Evolutionary conservation across 495 filamentous ascomycete genomes (phyloP).

Genomic region (Penicillium psychrofluorescens): DNA sequence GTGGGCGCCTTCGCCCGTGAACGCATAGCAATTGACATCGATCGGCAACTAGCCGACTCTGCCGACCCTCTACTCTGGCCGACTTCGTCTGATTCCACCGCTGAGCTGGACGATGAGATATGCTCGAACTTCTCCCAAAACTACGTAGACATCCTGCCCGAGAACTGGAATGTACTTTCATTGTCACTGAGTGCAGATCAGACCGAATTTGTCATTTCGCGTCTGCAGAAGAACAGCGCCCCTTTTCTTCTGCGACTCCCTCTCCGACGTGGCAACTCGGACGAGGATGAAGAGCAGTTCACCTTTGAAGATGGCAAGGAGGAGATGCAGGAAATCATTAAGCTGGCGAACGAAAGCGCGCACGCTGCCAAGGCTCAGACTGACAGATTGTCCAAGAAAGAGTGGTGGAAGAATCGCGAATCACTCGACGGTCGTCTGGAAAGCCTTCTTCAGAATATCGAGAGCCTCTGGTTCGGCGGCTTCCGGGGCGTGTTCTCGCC

Average conservation of each 20-base stretch:
- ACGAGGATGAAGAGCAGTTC: conserved; percentile 79
- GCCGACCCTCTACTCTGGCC: conserved; percentile 38
- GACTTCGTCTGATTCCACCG: conserved; percentile 7
- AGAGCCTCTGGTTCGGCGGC: conserved; percentile 89
- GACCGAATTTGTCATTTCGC: conserved; percentile 76
- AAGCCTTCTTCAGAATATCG: conserved; percentile 75
- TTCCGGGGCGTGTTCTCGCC: conserved; percentile 88
- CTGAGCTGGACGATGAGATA: conserved; percentile 17
- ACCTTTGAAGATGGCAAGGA: conserved; percentile 68
- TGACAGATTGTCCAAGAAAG: conserved; percentile 54
- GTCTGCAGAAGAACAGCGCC: conserved; percentile 59
- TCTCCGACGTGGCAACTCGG: conserved; percentile 67
- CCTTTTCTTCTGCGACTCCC: conserved; percentile 85
- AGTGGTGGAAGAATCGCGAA: conserved; percentile 86
- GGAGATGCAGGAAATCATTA: conserved; percentile 78
- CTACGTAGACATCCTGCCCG: conserved; percentile 62
- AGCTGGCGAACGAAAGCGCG: conserved; percentile 68
- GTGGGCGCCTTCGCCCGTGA: conserved; percentile 40
- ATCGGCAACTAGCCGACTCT: conserved; percentile 33
- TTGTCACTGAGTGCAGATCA: conserved; percentile 71
- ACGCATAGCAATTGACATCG: conserved; percentile 34
- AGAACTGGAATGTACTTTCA: conserved; percentile 77
- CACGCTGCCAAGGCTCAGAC: conserved; percentile 61
- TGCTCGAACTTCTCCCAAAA: conserved; percentile 29
- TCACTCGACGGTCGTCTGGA: conserved; percentile 68